Evolutionary conservation across 2,329 filamentous ascomycete genomes (phyloP).

Genomic region (Teratosphaeria nubilosa): DNA sequence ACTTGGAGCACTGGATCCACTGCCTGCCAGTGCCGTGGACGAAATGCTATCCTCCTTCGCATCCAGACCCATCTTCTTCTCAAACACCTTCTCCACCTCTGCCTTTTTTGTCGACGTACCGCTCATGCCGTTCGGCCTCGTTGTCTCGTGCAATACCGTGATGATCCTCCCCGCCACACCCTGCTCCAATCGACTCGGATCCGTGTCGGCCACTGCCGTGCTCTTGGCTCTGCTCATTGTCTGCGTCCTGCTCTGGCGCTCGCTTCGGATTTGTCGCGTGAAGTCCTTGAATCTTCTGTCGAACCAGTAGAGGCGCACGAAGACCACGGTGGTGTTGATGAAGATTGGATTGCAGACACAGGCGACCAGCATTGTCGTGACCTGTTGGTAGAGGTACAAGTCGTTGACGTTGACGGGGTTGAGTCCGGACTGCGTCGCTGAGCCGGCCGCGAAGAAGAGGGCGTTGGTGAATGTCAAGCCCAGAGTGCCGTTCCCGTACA

Average conservation of each 20-base stretch:
- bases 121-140: constrained; percentile 46
- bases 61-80: constrained; percentile 35
- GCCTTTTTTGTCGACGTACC: constrained; percentile 39
- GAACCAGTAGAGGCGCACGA: constrained; percentile 93
- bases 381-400: constrained; percentile 40
- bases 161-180: constrained; percentile 60
- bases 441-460: constrained; percentile 75
- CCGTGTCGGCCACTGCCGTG: constrained; percentile 26
- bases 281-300: constrained; percentile 88
- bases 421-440: constrained; percentile 83
- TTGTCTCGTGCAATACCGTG: constrained; percentile 51
- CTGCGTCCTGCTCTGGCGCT: constrained; percentile 55
- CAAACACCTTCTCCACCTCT: constrained; percentile 20
- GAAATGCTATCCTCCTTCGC: constrained; percentile 23
- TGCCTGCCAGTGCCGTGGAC: constrained; percentile 27
- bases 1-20: constrained; percentile 4
- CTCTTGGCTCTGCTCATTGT: constrained; percentile 39
- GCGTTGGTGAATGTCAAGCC: constrained; percentile 72
- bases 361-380: constrained; percentile 60
- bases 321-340: constrained; percentile 77
- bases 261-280: constrained; percentile 58
- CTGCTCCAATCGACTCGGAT: constrained; percentile 43
- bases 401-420: constrained; percentile 57
- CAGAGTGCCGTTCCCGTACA: constrained; percentile 49
- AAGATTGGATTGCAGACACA: constrained; percentile 75